Percentiles rank a stretch among this genome's conserved stretches.
Evolutionary conservation across 2,329 filamentous ascomycete genomes (phyloP).

Genomic region (Fusarium albosuccineum): DNA sequence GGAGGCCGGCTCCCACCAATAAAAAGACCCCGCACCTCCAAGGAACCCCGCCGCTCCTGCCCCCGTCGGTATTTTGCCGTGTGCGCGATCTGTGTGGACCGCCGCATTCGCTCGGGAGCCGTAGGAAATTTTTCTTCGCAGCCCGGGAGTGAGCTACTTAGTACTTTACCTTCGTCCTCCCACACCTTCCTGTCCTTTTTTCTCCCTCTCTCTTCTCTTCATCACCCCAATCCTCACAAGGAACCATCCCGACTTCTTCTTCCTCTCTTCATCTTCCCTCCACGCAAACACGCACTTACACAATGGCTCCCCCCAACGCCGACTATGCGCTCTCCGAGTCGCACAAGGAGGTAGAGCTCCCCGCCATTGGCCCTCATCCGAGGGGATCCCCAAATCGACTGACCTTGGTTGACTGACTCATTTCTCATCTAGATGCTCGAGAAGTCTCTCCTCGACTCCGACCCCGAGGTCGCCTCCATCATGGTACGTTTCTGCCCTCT

Average conservation of each 20-base stretch:
- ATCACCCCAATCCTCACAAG: constrained; percentile 13
- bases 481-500: constrained; percentile 75
- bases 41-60: constrained; percentile 30
- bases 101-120: constrained; percentile 30
- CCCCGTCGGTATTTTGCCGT: constrained; percentile 32
- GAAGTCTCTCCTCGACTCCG: constrained; percentile 90
- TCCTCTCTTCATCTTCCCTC: constrained; percentile 16
- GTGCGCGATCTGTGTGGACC: too few species aligned
- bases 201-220: constrained; percentile 14
- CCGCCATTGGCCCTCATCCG: constrained; percentile 41
- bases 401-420: constrained; percentile 28
- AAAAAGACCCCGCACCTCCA: constrained; percentile 46
- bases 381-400: constrained; percentile 10
- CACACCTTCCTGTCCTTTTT: constrained; percentile 31
- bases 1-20: constrained; percentile 30
- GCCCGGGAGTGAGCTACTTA: constrained; percentile 17
- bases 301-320: constrained; percentile 58
- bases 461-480: constrained; percentile 95
- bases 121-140: constrained; percentile 33
- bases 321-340: constrained; percentile 66
- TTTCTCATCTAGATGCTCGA: constrained; percentile 81
- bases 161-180: constrained; percentile 35
- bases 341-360: constrained; percentile 65
- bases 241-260: constrained; percentile 25
- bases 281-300: constrained; percentile 36